phyloP scores from a whole-genome alignment of 2,329 filamentous ascomycete species.

The Hymenoscyphus infarciens region DNA sequence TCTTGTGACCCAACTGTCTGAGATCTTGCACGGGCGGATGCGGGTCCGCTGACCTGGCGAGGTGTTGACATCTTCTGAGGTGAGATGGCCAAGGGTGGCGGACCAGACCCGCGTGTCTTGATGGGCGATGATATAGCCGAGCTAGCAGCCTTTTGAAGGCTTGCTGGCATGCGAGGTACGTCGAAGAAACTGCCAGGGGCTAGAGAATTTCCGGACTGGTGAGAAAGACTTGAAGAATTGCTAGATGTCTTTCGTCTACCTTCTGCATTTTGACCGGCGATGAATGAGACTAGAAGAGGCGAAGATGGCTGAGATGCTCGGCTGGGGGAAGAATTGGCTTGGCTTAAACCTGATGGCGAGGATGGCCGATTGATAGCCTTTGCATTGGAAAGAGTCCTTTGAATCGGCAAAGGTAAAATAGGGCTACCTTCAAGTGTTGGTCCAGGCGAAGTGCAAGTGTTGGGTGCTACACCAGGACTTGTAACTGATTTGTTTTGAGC shows the following conservation, averaged over 20 bases:
- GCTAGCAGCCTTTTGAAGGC: conserved; percentile 57
- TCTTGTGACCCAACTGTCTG: conserved; percentile 94
- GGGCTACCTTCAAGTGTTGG: conserved; percentile 82
- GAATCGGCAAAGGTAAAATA: conserved; percentile 72
- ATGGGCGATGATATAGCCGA: conserved; percentile 51
- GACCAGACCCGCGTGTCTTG: conserved; percentile 48
- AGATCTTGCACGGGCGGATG: conserved; percentile 75
- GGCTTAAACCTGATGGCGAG: conserved; percentile 78
- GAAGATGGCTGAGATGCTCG: conserved; percentile 81
- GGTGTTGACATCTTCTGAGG: conserved; percentile 63
- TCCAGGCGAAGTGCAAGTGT: conserved; percentile 51
- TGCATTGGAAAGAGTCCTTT: conserved; percentile 77
- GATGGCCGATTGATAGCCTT: conserved; percentile 75
- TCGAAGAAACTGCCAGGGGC: conserved; percentile 73
- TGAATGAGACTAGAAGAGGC: conserved; percentile 93
- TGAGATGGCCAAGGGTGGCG: conserved; percentile 50
- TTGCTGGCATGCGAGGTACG: conserved; percentile 58
- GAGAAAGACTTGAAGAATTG: conserved; percentile 78
- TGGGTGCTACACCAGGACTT: conserved; percentile 21
- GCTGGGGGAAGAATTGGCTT: conserved; percentile 82
- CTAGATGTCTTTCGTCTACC: conserved; percentile 85
- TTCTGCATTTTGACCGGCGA: conserved; percentile 76
- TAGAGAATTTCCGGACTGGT: conserved; percentile 67
- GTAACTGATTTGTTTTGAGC: conserved; percentile 49
- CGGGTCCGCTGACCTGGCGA: conserved; percentile 56